A percentile compares a stretch with the other conserved stretches of the same genome.
phyloP scores from a whole-genome alignment of 2,329 filamentous ascomycete species.

The Aspergillus uvarum region DNA sequence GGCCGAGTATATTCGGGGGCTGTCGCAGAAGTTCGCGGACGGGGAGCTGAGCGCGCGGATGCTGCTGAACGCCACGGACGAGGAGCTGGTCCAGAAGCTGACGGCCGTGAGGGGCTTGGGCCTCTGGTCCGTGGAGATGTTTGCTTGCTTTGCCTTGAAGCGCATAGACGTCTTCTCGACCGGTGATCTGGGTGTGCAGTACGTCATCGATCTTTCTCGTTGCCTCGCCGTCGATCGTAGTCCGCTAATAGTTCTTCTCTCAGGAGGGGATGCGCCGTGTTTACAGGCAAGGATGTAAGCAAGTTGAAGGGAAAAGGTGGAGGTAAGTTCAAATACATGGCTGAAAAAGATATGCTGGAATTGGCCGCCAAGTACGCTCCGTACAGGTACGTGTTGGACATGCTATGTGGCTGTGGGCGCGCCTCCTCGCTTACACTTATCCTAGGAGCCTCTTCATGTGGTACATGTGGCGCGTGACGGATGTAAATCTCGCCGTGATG shows the following conservation, averaged over 20 bases:
- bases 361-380: constrained; percentile 77
- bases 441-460: constrained; percentile 87
- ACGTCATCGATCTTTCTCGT: constrained; percentile 31
- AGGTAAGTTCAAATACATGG: constrained; percentile 98
- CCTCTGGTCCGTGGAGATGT: constrained; percentile 95
- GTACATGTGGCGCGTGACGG: constrained; percentile 92
- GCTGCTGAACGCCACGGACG: constrained; percentile 76
- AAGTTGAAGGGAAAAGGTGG: constrained; percentile 77
- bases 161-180: constrained; percentile 89
- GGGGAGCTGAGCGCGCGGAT: constrained; percentile 75
- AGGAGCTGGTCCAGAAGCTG: constrained; percentile 78
- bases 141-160: constrained; percentile 93
- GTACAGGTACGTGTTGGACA: constrained; percentile 59
- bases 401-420: neutral
- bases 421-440: constrained; percentile 18
- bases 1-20: constrained; percentile 86
- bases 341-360: constrained; percentile 85
- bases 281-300: constrained; percentile 75
- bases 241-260: constrained; percentile 10
- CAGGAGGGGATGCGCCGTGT: constrained; percentile 82
- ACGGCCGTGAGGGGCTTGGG: constrained; percentile 85
- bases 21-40: constrained; percentile 75
- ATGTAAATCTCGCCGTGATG: constrained; percentile 67
- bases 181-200: constrained; percentile 89
- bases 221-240: constrained; percentile 1